Base-by-base conservation (phyloP, 164 flowering plant genomes). In the Kingdonia uniflora region DNA sequence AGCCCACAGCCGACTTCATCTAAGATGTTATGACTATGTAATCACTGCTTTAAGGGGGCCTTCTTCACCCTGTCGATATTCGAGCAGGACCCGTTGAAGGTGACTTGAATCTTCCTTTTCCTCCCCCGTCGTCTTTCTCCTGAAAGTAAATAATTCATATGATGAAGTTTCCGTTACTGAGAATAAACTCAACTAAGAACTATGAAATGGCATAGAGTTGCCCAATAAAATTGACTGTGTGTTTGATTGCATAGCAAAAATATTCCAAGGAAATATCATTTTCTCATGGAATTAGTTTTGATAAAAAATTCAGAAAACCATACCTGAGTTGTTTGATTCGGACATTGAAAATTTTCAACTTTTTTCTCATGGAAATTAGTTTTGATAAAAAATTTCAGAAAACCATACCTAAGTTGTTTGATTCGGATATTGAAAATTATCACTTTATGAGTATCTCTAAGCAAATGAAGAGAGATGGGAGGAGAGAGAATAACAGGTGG, bases 1-100 rank as follows among this genome's bases (percentile, higher is more conserved):
- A 29, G 35, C 8, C 8, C 35, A 29, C 4, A 29, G 8, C 35
- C 35, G 35, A 29, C 35, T 29, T 29, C 35, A 4, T 29, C 8
- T 29, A 8, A 29, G 35, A 29, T 29, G 35, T 8, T 3, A 29
- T 29, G 35, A 29, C 8, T 29, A 29, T 29, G 35, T 29, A 23
- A 20, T 47, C 51, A 47, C 14, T 11, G 5, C 51, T 47, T 47
- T 24, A 47, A 13, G 29, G 51, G 51, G 23, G 51, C 51, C 51
- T 47, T 47, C 51, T 47, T 47, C 19, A 17, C n/a, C 23, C 51
- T 47, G 29, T 47, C 51, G 51, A 47, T 47, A 47, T 47, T 47
- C 51, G 26, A 21, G 51, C 51, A 47, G 51, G 51, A 22, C 26
- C 51, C 23, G 51, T 47, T 20, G 51, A 47, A 22, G 17, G 51